These are phyloP conservation scores for Neoboletus magnificus DNA, from an alignment of 768 basidiomycete species.

Conservation along the genomic window DNA sequence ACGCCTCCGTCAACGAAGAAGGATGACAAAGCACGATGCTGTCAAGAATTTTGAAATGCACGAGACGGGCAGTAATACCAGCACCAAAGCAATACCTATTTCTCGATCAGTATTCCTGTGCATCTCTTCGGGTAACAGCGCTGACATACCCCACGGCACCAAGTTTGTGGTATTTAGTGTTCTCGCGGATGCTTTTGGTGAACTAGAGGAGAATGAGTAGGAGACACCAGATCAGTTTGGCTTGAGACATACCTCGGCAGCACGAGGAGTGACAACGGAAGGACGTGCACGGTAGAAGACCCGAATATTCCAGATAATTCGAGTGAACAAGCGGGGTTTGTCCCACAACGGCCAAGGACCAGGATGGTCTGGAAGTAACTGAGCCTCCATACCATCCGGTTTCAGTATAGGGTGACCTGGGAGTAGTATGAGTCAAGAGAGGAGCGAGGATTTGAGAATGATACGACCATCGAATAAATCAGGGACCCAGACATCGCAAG, in stretches of 20 bases:
- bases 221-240: neutral
- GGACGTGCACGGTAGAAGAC: slow-evolving; percentile 23
- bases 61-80: slow-evolving; percentile 27
- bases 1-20: slow-evolving; percentile 25
- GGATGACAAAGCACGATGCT: slow-evolving; percentile 44
- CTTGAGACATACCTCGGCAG: slow-evolving; percentile 19
- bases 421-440: neutral
- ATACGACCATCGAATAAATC: slow-evolving; percentile 54
- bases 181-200: slow-evolving; percentile 35
- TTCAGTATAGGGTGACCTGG: slow-evolving; percentile 30
- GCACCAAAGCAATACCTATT: slow-evolving; percentile 41
- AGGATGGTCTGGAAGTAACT: slow-evolving; percentile 29
- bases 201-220: slow-evolving; percentile 24
- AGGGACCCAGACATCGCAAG: slow-evolving; percentile 63
- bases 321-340: slow-evolving; percentile 14
- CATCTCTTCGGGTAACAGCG: neutral
- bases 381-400: slow-evolving; percentile 25
- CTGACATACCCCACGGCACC: slow-evolving; percentile 40
- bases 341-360: slow-evolving; percentile 19
- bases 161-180: slow-evolving; percentile 39
- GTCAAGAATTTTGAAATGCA: slow-evolving; percentile 31
- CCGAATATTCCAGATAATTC: slow-evolving; percentile 20
- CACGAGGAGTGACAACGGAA: slow-evolving; percentile 27
- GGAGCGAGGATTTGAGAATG: neutral
- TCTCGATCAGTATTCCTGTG: neutral